Evolutionary conservation across 176 grass and related monocot species (phyloP), one percentile per base, ranked within the genome.

Genomic region (Otatea glauca): DNA sequence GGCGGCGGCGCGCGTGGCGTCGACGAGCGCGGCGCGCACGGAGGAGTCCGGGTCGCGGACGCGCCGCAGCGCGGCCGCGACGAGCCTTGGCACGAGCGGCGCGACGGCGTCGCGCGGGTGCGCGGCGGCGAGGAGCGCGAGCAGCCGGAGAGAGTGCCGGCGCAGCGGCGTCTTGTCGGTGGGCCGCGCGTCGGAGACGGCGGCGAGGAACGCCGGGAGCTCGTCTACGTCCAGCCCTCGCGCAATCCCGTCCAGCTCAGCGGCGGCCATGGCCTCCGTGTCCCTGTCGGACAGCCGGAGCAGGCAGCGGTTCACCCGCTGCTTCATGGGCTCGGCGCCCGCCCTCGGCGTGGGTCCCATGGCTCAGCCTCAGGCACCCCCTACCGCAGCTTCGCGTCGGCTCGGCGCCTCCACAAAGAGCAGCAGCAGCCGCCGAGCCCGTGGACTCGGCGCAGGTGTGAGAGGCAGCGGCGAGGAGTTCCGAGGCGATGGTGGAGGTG

Each of bases 251-350:
- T 98, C 91, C 20, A 98, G 96, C 88, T 98, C 96, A 0, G 79
- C 82, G 17, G 89, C 96, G 0, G 93, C 96, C 91, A 99, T 99
- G 51, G 96, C 96, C 84, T 99, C 96, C 37, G 96, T 99, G 89
- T 99, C 96, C 11, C 96, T 77, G 81, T 99, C 96, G 43, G 93
- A 75, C 5, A 99, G 91, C 16, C 91, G 91, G 34, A 75, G 89
- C 86, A 99, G 86, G 88, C 85, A 96, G 29, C 88, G 91, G 96
- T 96, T 99, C 64, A 96, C 96, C 18, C 91, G 89, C 93, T 99
- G 93, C 71, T 92, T 88, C 87, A 95, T 85, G 15, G 74, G 76
- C 84, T 92, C 78, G 44, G 60, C 24, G 11, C 70, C 85, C 80
- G 51, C 81, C 79, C 80, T 74, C 64, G 76, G 68, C 54, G 79